Base-by-base conservation (phyloP, 257 asterid genomes). In the Prunella vulgaris region DNA sequence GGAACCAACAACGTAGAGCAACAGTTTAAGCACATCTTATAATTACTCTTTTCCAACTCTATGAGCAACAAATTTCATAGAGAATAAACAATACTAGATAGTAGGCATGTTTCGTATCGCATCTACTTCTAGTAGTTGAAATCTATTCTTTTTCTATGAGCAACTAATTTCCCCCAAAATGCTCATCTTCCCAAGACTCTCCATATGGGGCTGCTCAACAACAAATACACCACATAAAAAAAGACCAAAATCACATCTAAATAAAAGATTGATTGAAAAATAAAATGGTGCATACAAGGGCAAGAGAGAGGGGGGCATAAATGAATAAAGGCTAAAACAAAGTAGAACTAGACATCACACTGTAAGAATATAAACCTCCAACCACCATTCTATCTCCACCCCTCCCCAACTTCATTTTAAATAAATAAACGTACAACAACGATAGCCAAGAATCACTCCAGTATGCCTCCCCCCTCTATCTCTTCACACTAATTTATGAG, bases 121-220 rank as follows among this genome's bases (percentile, higher is more conserved):
- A 7, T 24, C 67, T 51, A 44, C 51, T 71, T n/a, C 1, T 17
- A 14, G 17, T 28, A 42, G 49, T 40, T 10, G 7, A 40, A 61
- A 20, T n/a, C n/a, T n/a, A n/a, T n/a, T n/a, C n/a, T n/a, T n/a
- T n/a, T n/a, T n/a, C n/a, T n/a, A n/a, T n/a, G n/a, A n/a, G n/a
- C n/a, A n/a, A n/a, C n/a, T n/a, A n/a, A n/a, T 74, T 70, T 77
- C 84, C 25, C 84, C 84, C 4, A 67, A 64, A 78, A 81, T 35
- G 33, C 86, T 77, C 84, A 85, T 79, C 10, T 84, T 96, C 60
- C 86, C 86, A 66, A 71, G 49, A 67, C 81, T 84, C 75, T 90
- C 97, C 91, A 88, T 88, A 82, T 86, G 88, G 22, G 90, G 88
- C 80, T 83, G 86, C 85, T 8, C 82, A 82, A 75, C 53, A 49